A percentile compares a stretch with the other conserved stretches of the same genome.
Conservation (phyloP, 2,329 filamentous ascomycete genomes). For the Didymella pinodella region DNA sequence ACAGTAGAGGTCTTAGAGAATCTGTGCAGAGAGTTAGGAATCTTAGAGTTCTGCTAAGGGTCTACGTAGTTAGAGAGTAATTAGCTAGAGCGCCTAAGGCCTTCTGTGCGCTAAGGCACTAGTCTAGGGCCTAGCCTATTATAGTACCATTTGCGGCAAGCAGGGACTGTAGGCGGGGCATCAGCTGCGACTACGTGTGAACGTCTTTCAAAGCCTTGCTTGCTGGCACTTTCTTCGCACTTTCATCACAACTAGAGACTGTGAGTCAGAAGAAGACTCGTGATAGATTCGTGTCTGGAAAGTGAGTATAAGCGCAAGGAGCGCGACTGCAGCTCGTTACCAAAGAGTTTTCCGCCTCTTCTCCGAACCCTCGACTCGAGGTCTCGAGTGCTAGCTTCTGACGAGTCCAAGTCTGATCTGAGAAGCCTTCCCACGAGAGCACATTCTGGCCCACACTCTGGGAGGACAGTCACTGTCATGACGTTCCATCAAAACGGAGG, state of each 20-base stretch:
- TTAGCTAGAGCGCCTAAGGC: too few species aligned
- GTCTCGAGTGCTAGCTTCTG: neutral
- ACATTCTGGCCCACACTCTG: neutral
- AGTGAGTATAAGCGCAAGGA: too few species aligned
- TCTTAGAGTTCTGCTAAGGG: too few species aligned
- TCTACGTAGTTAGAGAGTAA: too few species aligned
- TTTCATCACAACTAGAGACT: neutral
- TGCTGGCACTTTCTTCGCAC: conserved; percentile 3
- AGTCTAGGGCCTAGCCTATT: too few species aligned
- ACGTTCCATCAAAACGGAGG: conserved; percentile 39
- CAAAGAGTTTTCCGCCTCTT: neutral
- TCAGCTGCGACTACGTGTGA: neutral
- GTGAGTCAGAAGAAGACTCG: neutral
- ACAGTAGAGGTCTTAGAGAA: too few species aligned
- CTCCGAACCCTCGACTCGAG: neutral
- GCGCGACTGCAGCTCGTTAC: conserved; percentile 4
- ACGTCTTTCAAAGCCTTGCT: neutral
- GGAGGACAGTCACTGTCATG: conserved; percentile 25
- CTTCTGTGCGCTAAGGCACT: too few species aligned
- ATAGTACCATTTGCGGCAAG: too few species aligned
- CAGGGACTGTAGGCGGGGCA: conserved; percentile 8
- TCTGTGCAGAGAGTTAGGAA: too few species aligned
- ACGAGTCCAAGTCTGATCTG: neutral
- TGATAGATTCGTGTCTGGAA: too few species aligned
- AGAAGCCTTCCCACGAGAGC: neutral